These are phyloP conservation scores for Hypoxylon intermedium DNA, from an alignment of 495 filamentous ascomycete genomes.

Conservation along the genomic window DNA sequence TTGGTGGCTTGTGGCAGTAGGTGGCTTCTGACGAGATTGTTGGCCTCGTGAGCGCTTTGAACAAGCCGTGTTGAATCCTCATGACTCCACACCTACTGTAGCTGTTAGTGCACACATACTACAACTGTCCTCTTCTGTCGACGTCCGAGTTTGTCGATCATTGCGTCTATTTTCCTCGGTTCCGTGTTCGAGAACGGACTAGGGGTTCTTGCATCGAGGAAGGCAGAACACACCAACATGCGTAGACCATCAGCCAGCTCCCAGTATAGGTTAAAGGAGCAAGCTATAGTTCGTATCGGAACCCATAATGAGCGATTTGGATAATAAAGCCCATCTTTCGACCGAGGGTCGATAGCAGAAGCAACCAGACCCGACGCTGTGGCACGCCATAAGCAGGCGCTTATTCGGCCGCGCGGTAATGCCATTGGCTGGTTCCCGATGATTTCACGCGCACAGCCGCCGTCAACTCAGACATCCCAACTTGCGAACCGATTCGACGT, in stretches of 20 bases:
- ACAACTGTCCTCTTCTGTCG: conserved; percentile 1
- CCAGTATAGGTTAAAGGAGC: background rate
- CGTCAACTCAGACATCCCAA: background rate
- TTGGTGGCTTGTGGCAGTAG: conserved; percentile 28
- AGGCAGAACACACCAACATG: conserved; percentile 17
- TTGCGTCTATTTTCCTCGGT: conserved; percentile 2
- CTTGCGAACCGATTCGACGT: background rate
- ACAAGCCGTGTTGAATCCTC: conserved; percentile 3
- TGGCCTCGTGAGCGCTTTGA: conserved; percentile 7
- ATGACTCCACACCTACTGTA: conserved; percentile 14
- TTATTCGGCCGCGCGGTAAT: conserved; percentile 15
- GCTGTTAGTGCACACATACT: conserved; percentile 2
- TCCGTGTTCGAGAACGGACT: conserved; percentile 7
- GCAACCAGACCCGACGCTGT: conserved; percentile 21
- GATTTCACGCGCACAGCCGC: conserved; percentile 18
- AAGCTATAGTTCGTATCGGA: conserved; percentile 11
- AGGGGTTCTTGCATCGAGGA: background rate
- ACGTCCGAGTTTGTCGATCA: conserved; percentile 14
- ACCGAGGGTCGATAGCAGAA: conserved; percentile 3
- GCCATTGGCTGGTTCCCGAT: conserved; percentile 21
- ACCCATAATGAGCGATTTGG: background rate
- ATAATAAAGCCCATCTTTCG: background rate
- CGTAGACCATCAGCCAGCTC: background rate
- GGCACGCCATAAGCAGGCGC: conserved; percentile 25
- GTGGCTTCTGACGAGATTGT: conserved; percentile 2